These are phyloP conservation scores for Stygiomarasmius scandens DNA, from an alignment of 1,284 basidiomycete genomes.

Conservation along the genomic window DNA sequence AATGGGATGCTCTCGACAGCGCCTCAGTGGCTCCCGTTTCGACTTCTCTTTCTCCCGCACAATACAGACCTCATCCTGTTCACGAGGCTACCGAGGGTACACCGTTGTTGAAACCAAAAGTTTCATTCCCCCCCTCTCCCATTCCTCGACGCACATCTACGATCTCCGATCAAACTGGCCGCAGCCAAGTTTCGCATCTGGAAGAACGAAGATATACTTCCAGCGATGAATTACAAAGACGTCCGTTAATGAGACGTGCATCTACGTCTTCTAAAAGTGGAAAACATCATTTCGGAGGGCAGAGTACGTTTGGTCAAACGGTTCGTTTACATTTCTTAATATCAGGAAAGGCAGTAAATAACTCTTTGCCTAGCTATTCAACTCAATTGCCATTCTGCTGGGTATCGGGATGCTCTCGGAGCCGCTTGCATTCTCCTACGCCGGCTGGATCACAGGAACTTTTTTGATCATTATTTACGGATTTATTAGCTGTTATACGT, in stretches of 20 bases:
- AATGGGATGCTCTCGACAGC: conserved; percentile 44
- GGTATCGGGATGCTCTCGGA: conserved; percentile 92
- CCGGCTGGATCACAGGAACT: conserved; percentile 84
- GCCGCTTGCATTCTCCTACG: conserved; percentile 85
- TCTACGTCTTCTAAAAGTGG: conserved; percentile 34
- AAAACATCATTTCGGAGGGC: conserved; percentile 43
- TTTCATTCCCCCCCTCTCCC: conserved; percentile 9
- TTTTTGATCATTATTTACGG: conserved; percentile 79
- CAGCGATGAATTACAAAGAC: conserved; percentile 9
- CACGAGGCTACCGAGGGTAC: conserved; percentile 12
- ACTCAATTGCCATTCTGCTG: conserved; percentile 83
- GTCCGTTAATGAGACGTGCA: conserved; percentile 23
- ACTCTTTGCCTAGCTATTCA: conserved; percentile 69
- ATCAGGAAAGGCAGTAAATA: conserved; percentile 2
- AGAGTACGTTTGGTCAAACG: conserved; percentile 84
- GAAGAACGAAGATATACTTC: conserved; percentile 1
- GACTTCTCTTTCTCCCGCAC: conserved; percentile 1
- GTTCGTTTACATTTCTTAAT: conserved; percentile 43
- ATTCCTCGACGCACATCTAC: not conserved
- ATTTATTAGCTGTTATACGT: conserved; percentile 87
- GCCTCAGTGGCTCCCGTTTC: not conserved
- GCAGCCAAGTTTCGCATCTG: not conserved
- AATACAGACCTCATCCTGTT: not conserved
- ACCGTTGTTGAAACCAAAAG: conserved; percentile 15
- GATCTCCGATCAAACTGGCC: not conserved